Base-by-base conservation (phyloP, 2,329 filamentous ascomycete species). In the Cercospora nicotianae region DNA sequence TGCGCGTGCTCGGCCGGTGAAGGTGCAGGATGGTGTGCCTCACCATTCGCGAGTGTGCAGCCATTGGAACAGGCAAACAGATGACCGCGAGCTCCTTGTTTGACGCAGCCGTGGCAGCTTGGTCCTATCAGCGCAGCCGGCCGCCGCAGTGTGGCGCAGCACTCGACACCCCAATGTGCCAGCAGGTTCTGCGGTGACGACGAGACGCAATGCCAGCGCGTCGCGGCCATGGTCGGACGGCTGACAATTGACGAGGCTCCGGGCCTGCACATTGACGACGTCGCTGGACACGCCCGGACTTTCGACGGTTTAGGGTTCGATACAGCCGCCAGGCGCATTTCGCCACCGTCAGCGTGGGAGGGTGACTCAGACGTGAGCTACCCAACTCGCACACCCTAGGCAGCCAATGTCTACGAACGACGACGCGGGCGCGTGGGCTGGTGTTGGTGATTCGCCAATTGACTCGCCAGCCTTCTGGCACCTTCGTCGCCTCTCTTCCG, bases 41-140 rank as follows among this genome's bases (percentile, higher is more conserved):
- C 69, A 64, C 58, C 66, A 62, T 62, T 68, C 59, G 64, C 23
- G 36, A 10, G 20, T 36, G 20, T 53, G 31, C 58, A 60, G 68
- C 66, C 63, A 66, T 48, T 65, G 55, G 63, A 64, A 66, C 67
- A 70, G 60, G 60, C 68, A 70, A 67, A 67, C 69, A 70, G 69
- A 70, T 69, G 69, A 70, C 67, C 69, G 30, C 39, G 51, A 48
- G 57, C 57, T 60, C 51, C 65, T 48, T 65, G 64, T 67, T 65
- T 36, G 31, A 39, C 42, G 57, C 31, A 62, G 26, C 23, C 36
- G 36, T 39, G 63, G 18, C 48, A 20, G 53, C 53, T 30, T 12
- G 23, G 45, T 18, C 48, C 62, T 64, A 57, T 57, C 48, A 57
- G 20, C 31, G 31, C 18, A 20, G 20, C 20, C 51, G 31, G 51